Conservation (phyloP, 352 stramenopile genomes). For the Detonula confervacea region DNA sequence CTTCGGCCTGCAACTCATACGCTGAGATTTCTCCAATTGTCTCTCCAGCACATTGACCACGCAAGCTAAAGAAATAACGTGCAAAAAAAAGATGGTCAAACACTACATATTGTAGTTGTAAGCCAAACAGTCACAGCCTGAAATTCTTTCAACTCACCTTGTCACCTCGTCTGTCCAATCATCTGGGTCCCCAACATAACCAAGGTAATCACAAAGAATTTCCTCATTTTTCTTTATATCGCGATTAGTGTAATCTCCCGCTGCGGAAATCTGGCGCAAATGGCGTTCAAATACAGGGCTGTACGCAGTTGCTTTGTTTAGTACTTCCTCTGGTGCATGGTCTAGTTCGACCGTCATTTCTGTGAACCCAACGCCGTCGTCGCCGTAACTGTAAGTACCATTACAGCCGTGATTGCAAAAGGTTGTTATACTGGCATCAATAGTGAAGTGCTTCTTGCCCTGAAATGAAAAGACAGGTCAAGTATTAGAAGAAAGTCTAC, state of each 20-base stretch:
- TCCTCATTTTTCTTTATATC: slow-evolving; percentile 30
- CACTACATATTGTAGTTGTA: too few species aligned
- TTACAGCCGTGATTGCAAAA: slow-evolving; percentile 67
- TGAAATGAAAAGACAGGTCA: too few species aligned
- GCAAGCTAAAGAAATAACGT: slow-evolving; percentile 7
- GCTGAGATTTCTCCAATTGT: slow-evolving; percentile 30
- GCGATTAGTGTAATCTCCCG: slow-evolving; percentile 6
- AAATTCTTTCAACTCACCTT: slow-evolving; percentile 12
- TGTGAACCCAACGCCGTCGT: slow-evolving; percentile 3
- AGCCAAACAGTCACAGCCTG: too few species aligned
- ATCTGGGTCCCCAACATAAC: slow-evolving; percentile 10
- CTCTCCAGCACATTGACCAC: slow-evolving; percentile 18
- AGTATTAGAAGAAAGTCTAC: too few species aligned
- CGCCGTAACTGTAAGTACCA: slow-evolving; percentile 46
- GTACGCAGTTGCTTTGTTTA: slow-evolving; percentile 10
- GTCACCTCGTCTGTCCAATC: slow-evolving; percentile 25
- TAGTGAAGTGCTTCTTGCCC: slow-evolving; percentile 40
- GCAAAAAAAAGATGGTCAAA: too few species aligned
- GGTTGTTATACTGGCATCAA: slow-evolving; percentile 43
- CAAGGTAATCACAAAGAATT: slow-evolving; percentile 36
- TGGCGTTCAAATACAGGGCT: slow-evolving; percentile 42
- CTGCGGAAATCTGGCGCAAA: slow-evolving; percentile 22
- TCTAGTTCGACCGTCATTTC: slow-evolving; percentile 24
- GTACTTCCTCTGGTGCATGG: slow-evolving; percentile 15
- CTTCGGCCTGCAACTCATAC: slow-evolving; percentile 17